phyloP scores from a whole-genome alignment of 257 asterid genomes.

The Handroanthus guayacan region DNA sequence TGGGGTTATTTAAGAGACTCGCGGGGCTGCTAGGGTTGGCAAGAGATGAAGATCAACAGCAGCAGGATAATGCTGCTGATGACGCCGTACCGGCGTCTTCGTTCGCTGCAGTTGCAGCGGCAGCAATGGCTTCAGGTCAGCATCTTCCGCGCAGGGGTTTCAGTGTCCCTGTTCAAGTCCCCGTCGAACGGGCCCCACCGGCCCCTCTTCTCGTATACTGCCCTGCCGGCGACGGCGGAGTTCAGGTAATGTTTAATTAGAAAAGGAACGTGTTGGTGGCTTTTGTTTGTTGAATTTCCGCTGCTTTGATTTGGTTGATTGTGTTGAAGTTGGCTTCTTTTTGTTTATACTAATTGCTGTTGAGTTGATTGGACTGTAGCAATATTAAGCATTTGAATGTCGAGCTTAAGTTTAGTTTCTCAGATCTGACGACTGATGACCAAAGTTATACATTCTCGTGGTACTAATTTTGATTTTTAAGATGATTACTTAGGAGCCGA shows the following conservation, averaged over 20 bases:
- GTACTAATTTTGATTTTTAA: slow-evolving; percentile 19
- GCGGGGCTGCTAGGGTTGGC: slow-evolving; percentile 65
- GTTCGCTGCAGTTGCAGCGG: slow-evolving; percentile 39
- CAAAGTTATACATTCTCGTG: not conserved
- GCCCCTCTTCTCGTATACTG: slow-evolving; percentile 73
- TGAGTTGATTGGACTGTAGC: slow-evolving; percentile 29
- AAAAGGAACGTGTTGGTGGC: not conserved
- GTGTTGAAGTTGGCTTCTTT: not conserved
- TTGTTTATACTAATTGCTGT: not conserved
- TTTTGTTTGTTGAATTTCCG: slow-evolving; percentile 19
- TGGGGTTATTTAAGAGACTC: slow-evolving; percentile 66
- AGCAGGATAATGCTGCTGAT: slow-evolving; percentile 43
- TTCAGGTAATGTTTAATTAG: slow-evolving; percentile 62
- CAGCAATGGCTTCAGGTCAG: slow-evolving; percentile 53
- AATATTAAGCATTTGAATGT: not conserved
- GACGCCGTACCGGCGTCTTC: slow-evolving; percentile 44
- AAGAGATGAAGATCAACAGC: slow-evolving; percentile 61
- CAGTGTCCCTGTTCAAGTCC: slow-evolving; percentile 77
- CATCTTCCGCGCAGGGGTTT: slow-evolving; percentile 70
- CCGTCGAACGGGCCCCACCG: slow-evolving; percentile 62
- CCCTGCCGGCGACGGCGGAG: slow-evolving; percentile 71
- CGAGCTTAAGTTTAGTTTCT: not conserved
- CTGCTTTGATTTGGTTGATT: slow-evolving; percentile 11
- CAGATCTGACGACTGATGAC: slow-evolving; percentile 39
- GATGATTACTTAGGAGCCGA: slow-evolving; percentile 7